Evolutionary conservation across 2,329 filamentous ascomycete species (phyloP).

Genomic region (Trichoderma arundinaceum): DNA sequence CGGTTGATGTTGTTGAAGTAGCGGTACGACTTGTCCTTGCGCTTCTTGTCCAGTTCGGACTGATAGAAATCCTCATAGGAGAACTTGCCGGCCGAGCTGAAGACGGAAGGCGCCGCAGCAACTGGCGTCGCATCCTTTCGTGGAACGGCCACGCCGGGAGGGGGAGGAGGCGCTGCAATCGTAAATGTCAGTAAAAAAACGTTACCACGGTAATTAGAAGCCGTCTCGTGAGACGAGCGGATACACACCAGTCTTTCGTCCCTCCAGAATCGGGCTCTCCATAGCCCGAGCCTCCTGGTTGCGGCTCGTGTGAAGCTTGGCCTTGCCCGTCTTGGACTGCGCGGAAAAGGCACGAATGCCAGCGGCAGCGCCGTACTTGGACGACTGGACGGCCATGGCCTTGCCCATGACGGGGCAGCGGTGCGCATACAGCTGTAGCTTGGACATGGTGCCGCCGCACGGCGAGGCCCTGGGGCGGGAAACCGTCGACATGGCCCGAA

Average conservation of each 20-base stretch:
- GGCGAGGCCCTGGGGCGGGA: constrained; percentile 69
- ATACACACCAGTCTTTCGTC: constrained; percentile 58
- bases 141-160: constrained; percentile 34
- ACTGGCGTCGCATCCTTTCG: constrained; percentile 33
- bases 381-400: constrained; percentile 85
- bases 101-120: constrained; percentile 32
- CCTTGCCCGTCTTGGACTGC: constrained; percentile 61
- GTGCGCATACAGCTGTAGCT: constrained; percentile 89
- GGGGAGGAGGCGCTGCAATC: constrained; percentile 34
- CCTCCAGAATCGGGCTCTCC: constrained; percentile 60
- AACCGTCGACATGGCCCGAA: constrained; percentile 85
- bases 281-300: constrained; percentile 79
- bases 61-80: constrained; percentile 92
- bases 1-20: constrained; percentile 99
- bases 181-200: background rate
- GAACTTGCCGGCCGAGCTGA: constrained; percentile 64
- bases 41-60: constrained; percentile 93
- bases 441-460: constrained; percentile 93
- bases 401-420: constrained; percentile 99
- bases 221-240: background rate
- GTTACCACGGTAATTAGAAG: background rate
- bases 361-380: constrained; percentile 57
- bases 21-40: constrained; percentile 99
- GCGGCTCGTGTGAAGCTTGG: constrained; percentile 80
- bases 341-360: constrained; percentile 59